A percentile compares a stretch with the other conserved stretches of the same genome.
These are phyloP conservation scores for Neonectria hederae DNA, from an alignment of 2,329 filamentous ascomycete genomes.

Conservation along the genomic window DNA sequence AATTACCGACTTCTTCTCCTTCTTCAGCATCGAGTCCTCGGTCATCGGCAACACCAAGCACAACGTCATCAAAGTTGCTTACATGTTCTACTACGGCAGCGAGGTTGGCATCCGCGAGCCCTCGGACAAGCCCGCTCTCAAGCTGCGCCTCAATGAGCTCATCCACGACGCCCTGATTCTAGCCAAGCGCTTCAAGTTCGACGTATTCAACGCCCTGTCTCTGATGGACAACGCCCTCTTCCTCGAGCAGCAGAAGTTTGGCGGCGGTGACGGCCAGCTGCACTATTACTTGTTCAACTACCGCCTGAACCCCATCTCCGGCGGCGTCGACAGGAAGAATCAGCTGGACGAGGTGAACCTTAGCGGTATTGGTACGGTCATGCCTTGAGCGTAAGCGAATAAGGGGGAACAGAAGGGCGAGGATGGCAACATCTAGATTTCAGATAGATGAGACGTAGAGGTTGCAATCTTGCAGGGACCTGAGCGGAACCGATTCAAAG, in stretches of 20 bases:
- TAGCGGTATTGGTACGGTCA: slow-evolving; percentile 90
- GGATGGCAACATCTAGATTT: slow-evolving; percentile 1
- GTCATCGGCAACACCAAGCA: slow-evolving; percentile 86
- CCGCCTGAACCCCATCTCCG: slow-evolving; percentile 82
- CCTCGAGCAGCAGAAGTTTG: slow-evolving; percentile 93
- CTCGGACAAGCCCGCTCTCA: slow-evolving; percentile 67
- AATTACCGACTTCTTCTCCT: slow-evolving; percentile 96
- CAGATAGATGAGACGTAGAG: neutral
- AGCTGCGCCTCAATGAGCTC: slow-evolving; percentile 81
- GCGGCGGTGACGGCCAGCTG: slow-evolving; percentile 90
- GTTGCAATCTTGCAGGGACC: slow-evolving; percentile 4
- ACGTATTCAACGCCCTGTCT: slow-evolving; percentile 96
- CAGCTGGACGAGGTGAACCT: slow-evolving; percentile 78
- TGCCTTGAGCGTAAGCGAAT: slow-evolving; percentile 57
- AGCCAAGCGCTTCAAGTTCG: slow-evolving; percentile 84
- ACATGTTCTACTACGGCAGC: slow-evolving; percentile 96
- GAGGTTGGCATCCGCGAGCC: slow-evolving; percentile 75
- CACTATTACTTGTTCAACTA: slow-evolving; percentile 99
- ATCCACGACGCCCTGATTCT: slow-evolving; percentile 87
- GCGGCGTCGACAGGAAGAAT: slow-evolving; percentile 85
- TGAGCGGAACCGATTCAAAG: neutral
- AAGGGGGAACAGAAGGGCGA: neutral
- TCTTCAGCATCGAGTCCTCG: slow-evolving; percentile 93
- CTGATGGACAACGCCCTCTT: slow-evolving; percentile 95
- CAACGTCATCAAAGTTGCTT: slow-evolving; percentile 84